Base-by-base conservation (phyloP, 1,284 basidiomycete genomes). In the Volvariella volvacea region DNA sequence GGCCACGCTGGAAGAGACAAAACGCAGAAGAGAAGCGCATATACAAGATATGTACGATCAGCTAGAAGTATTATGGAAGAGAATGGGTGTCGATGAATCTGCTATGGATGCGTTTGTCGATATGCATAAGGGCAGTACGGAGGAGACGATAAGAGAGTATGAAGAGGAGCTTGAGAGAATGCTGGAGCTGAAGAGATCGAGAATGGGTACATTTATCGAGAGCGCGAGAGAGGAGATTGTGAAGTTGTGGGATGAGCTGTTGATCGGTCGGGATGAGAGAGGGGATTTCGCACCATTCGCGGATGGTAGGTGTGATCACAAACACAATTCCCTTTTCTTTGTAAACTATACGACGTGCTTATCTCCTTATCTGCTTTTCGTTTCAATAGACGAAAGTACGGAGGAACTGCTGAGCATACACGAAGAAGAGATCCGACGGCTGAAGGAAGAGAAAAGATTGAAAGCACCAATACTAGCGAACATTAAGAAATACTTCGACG, bases 131-230 rank as follows among this genome's bases (percentile, higher is more conserved):
- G 92, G 92, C 1, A 85, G 80, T 52, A 92, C 87, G 7, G 78
- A 84, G 40, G 76, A 74, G 8, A 80, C 80, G 4, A 74, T 93
- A 16, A 66, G 68, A 45, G 80, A 83, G 58, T 99, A 99, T 57
- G 87, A 94, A 54, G 77, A 79, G 41, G 96, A 99, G 63, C 69
- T 97, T 30, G 87, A 89, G 47, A 77, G 94, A 46, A 94, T 98
- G 83, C 68, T 91, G 17, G 84, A 89, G 55, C 66, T 97, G 43
- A 94, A 94, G 66, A 73, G 87, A 42, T 85, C 93, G 53, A 80
- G 88, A 45, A 89, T 99, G 81, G 80, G 82, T 39, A 73, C 80
- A 10, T 98, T 98, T 62, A 80, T 99, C 39, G 71, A 71, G 43
- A 87, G 83, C 57, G 91, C 92, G 2, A 70, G 95, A 40, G 74